Base-by-base conservation (phyloP, 495 filamentous ascomycete genomes). In the Xylaria flabelliformis region DNA sequence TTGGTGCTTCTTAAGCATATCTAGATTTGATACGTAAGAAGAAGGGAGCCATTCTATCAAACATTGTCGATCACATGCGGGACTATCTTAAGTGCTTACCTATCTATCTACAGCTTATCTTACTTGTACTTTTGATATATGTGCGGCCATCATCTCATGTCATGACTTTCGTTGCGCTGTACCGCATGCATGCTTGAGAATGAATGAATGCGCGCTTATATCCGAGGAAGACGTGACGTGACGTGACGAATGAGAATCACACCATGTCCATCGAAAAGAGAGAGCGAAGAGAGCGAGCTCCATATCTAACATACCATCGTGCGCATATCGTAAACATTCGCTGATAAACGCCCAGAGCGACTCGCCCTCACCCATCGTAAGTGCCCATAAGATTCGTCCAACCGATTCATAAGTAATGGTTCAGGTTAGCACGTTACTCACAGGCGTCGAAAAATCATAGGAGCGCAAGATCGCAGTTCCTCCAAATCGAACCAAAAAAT, bases 401-500 rank as follows among this genome's bases (percentile, higher is more conserved):
- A 42, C 21, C 34, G 39, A 42, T 4, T 44, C 39, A 26, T 44
- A 12, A 8, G 39, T 63, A 44, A 24, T 63, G 21, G 58, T 21
- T 15, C 36, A n/a, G 44, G 39, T n/a, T 63, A 63, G 61, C 39
- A 63, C 39, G 12, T 42, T 29, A 29, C 44, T 66, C 26, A 66
- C 29, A 15, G 42, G 26, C 26, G 39, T 39, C 19, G 29, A 46
- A 19, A 24, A 24, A 39, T 66, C n/a, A 24, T 24, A 12, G 19
- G 44, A 13, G 24, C 10, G 46, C 46, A 39, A 53, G 24, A 66
- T 24, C 46, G 46, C 29, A 19, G 39, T 36, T 21, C 46, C 46
- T 51, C 46, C 24, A 50, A 65, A 65, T 65, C 24, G n/a, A 66
- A 19, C 46, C 64, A 39, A 66, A 42, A 42, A 66, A 51, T 66